Base-by-base conservation (phyloP, 2,329 filamentous ascomycete genomes). In the Colletotrichum costaricense region DNA sequence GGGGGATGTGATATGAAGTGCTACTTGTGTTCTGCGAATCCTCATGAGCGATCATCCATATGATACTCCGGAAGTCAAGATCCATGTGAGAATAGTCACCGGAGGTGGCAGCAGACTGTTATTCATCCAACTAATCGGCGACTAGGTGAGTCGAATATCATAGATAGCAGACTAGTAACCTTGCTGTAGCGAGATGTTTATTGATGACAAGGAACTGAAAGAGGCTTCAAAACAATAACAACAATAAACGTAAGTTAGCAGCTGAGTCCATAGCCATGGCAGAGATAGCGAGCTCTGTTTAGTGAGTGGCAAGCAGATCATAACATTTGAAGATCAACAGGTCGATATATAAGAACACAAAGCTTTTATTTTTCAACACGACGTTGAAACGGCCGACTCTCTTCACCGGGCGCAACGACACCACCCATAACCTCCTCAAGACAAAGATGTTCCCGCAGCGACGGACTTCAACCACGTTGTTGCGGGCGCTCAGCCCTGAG, bases 401-500 rank as follows among this genome's bases (percentile, higher is more conserved):
- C 30, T 24, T 64, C 14, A 14, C 19, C 42, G 35, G 26, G 12
- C 30, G 5, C 19, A 42, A 16, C 28, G 5, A 22, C 26, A 9
- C 5, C 28, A 63, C 62, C 22, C 62, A 63, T n/a, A 35, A 55
- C 4, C 14, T 26, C 46, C 5, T 12, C 28, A n/a, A 35, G 38
- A 26, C 42, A 54, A 52, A 56, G 46, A 63, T 22, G 33, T 65
- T 69, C 59, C 65, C 26, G 35, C n/a, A 42, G 24, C 42, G 67
- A 49, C 62, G 35, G 35, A 35, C 28, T 30, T 49, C 52, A 22
- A 46, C 58, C 72, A 74, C 72, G 72, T 74, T 74, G 42, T 22
- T 74, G 72, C 72, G 63, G 72, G 72, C 72, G 72, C 63, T 74
- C 69, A 72, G 68, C 72, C 68, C 63, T 72, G 63, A 59, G 46